Conservation (phyloP, 768 basidiomycete species). For the Phaeolepiota aurea region DNA sequence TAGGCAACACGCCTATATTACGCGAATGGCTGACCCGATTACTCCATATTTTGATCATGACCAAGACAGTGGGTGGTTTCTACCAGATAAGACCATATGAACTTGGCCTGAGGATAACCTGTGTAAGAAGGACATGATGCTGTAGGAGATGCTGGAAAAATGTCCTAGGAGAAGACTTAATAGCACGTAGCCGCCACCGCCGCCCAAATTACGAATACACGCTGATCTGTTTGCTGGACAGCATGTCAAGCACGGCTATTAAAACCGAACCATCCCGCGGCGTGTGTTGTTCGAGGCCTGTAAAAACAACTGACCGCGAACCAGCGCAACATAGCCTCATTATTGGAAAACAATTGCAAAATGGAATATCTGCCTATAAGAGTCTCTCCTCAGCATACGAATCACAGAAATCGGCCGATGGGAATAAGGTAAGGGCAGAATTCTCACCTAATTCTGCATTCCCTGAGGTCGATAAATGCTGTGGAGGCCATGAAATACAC, state of each 20-base stretch:
- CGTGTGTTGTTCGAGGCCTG: neutral
- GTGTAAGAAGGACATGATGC: neutral
- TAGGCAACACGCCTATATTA: slow-evolving; percentile 5
- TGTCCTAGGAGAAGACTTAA: neutral
- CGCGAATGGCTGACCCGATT: slow-evolving; percentile 10
- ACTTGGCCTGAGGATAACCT: no score
- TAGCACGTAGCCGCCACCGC: neutral
- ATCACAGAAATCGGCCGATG: neutral
- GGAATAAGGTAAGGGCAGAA: neutral
- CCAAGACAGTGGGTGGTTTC: slow-evolving; percentile 5
- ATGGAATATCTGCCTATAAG: neutral
- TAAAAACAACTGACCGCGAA: neutral
- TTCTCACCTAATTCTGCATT: neutral
- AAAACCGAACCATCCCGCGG: slow-evolving; percentile 8
- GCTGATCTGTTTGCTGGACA: neutral
- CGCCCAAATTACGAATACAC: neutral
- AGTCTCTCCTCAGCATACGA: neutral
- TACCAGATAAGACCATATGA: neutral
- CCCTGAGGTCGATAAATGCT: neutral
- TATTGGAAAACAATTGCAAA: neutral
- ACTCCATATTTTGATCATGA: slow-evolving; percentile 6
- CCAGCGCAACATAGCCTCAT: no score
- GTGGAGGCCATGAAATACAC: neutral
- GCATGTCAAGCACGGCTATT: neutral
- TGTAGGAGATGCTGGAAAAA: neutral